Evolutionary conservation across 192 early-diverging fungal species (phyloP).

Genomic region (Backusella australiensis): DNA sequence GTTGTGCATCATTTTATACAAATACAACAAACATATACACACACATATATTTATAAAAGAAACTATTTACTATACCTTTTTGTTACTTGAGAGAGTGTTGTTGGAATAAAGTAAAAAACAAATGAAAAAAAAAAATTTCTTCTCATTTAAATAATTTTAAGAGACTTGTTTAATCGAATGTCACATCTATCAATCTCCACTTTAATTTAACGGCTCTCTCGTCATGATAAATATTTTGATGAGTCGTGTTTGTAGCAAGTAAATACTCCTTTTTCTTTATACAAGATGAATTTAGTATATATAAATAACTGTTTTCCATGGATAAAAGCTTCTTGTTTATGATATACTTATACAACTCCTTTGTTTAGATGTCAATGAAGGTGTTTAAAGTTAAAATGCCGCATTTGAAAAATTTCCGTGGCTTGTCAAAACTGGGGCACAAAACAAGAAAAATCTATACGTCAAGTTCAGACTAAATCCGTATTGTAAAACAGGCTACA

Average conservation of each 20-base stretch:
- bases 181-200: conserved; percentile 4
- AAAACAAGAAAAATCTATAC: background rate
- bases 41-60: background rate
- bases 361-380: background rate
- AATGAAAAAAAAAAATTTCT: background rate
- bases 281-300: background rate
- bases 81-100: background rate
- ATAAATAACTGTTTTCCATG: background rate
- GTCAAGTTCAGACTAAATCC: too few species aligned
- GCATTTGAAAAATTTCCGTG: background rate
- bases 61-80: conserved; percentile 4
- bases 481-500: too few species aligned
- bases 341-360: background rate
- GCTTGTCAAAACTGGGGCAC: background rate
- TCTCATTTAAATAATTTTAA: background rate
- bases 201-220: background rate
- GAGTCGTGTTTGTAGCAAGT: background rate
- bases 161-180: conserved; percentile 2
- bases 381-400: background rate
- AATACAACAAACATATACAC: background rate
- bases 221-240: background rate
- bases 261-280: background rate
- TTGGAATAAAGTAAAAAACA: background rate
- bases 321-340: background rate
- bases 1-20: background rate